Conservation (phyloP, 2,329 filamentous ascomycete genomes). For the Clonostachys solani region DNA sequence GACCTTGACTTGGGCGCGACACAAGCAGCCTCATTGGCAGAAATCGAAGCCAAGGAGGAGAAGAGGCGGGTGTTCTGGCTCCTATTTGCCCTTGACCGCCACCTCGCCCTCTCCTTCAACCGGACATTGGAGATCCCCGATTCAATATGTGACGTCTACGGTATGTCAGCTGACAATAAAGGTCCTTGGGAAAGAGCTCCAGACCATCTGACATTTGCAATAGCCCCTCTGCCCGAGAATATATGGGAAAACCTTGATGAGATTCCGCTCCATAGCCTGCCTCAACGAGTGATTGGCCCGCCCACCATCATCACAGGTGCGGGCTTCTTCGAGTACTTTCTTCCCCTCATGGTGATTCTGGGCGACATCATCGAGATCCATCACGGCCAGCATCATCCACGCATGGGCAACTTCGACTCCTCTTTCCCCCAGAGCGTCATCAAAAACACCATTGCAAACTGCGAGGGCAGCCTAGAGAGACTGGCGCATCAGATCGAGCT, state of each 20-base stretch:
- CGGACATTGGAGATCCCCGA: conserved; percentile 36
- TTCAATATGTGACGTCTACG: conserved; percentile 35
- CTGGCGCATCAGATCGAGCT: conserved; percentile 16
- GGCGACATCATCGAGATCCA: conserved; percentile 45
- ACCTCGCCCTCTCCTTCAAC: conserved; percentile 42
- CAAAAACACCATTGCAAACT: conserved; percentile 26
- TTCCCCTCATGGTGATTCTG: conserved; percentile 42
- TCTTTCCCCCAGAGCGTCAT: conserved; percentile 24
- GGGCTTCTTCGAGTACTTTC: conserved; percentile 43
- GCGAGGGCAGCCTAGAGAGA: conserved; percentile 28
- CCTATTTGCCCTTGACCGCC: conserved; percentile 39
- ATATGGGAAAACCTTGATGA: conserved; percentile 32
- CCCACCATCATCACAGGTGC: conserved; percentile 30
- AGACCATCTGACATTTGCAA: too few species aligned
- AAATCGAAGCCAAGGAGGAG: conserved; percentile 39
- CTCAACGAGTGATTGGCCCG: conserved; percentile 27
- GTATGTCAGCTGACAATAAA: conserved; percentile 8
- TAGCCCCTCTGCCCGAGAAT: conserved; percentile 31
- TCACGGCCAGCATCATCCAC: conserved; percentile 34
- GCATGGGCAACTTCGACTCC: conserved; percentile 29
- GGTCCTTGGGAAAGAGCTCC: neutral
- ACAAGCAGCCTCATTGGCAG: conserved; percentile 8
- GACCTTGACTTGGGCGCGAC: conserved; percentile 6
- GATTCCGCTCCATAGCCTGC: conserved; percentile 19
- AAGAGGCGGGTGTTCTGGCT: conserved; percentile 42